Base-by-base conservation (phyloP, 202 grass and related monocot species). In the Hordeum pubiflorum region DNA sequence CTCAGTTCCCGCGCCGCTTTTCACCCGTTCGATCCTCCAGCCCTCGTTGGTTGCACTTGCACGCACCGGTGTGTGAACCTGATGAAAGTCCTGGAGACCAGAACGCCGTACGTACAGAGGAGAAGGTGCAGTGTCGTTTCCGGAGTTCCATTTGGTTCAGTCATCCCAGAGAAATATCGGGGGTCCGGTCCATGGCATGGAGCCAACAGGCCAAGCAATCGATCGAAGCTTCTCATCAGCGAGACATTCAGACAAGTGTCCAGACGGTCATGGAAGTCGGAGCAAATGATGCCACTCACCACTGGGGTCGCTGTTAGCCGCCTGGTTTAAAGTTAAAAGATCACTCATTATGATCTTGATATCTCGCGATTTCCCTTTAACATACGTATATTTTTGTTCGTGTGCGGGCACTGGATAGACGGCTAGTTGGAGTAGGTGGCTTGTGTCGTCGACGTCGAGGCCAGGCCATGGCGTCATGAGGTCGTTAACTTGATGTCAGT, bases 341-440 rank as follows among this genome's bases (percentile, higher is more conserved):
- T 63, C 27, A 17, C 20, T 44, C 11, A 44, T 44, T 13, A 44
- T 44, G 41, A 14, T 44, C 11, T 44, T 44, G 41, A 70, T 41
- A 63, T 43, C 0, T 63, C 12, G 23, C 75, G 44, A n/a, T 3
- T 44, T 15, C 7, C 20, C 14, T 71, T 43, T 57, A 52, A 14
- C 31, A 66, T 40, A 29, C 3, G 4, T 20, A 3, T 21, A 1
- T 37, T n/a, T 26, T 24, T 31, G 63, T 20, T 81, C 31, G 32
- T 4, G 63, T 65, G 33, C 27, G 39, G 44, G 44, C 5, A 50
- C 5, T 0, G 44, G 50, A 62, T 76, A 21, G 54, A 33, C 27
- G 44, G 78, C 72, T 59, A 26, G 69, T 52, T 75, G 81, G 62
- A 73, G 74, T 52, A 36, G 74, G 38, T 78, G 48, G 78, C 33